Percentiles rank a stretch among this genome's conserved stretches.
These are phyloP conservation scores for Glycine soja DNA, from an alignment of 306 rosid species.

Conservation along the genomic window DNA sequence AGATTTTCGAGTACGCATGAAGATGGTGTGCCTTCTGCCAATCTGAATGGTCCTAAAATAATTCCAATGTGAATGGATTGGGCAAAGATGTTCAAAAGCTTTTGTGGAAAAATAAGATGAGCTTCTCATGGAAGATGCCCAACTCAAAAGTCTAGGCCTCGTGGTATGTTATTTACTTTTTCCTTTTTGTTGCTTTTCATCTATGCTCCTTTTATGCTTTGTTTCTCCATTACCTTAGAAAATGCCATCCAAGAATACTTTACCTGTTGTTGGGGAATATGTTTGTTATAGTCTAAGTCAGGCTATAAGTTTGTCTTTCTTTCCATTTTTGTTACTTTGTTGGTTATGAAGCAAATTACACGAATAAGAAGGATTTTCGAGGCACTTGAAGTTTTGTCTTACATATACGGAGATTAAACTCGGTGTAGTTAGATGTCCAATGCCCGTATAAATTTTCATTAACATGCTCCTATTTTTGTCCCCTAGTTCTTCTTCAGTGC, in stretches of 20 bases:
- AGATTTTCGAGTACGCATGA: constrained; percentile 76
- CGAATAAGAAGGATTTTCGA: background rate
- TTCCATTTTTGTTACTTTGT: background rate
- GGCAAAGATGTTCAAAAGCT: constrained; percentile 85
- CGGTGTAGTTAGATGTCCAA: background rate
- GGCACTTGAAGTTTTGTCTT: background rate
- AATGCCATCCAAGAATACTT: background rate
- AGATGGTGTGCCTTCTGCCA: constrained; percentile 50
- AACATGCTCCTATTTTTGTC: background rate
- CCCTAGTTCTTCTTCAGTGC: background rate
- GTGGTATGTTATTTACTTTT: constrained; percentile 53
- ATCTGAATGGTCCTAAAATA: constrained; percentile 47
- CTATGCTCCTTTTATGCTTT: background rate
- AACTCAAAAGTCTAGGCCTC: constrained; percentile 79
- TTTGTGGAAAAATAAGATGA: constrained; percentile 89
- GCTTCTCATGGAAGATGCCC: constrained; percentile 74
- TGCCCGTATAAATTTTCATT: constrained; percentile 11
- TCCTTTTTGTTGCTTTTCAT: background rate
- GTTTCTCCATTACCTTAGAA: background rate
- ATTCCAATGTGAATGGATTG: constrained; percentile 76
- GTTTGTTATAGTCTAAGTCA: background rate
- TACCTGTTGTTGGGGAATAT: background rate
- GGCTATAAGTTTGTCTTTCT: background rate
- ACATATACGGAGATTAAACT: background rate
- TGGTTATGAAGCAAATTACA: constrained; percentile 6